Evolutionary conservation across 371 early-diverging fungal species (phyloP), one percentile per base, ranked within the genome.

Genomic region (Rhizopus sp.): DNA sequence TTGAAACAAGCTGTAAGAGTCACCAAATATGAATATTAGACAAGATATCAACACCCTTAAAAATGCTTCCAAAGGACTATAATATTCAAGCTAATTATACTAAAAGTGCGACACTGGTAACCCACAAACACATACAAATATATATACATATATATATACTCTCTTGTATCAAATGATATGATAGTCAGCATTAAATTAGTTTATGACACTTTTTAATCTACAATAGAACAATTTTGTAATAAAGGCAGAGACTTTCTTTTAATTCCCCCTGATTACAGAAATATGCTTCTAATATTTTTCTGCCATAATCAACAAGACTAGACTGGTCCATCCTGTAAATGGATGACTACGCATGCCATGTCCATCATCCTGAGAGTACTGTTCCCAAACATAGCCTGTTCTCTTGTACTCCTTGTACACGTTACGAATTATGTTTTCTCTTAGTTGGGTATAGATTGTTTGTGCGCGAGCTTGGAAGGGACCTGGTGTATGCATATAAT

Each of bases 291-390:
- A 84, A 62, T 79, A 79, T 30, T 74, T 62, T 63, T 79, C 80
- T 7, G 77, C 77, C 88, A 97, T 96, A 50, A 95, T 91, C 38
- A 91, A 73, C 34, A 90, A 69, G 6, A 95, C 79, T 50, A 95
- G 78, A 51, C 94, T 78, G 0, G 93, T 92, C 98, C 98, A 97
- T 8, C 98, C 98, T 7, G 95, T 96, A 60, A 97, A 97, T 35
- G 97, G 98, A 72, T 95, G 95, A 49, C 92, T 89, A 39, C 93
- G 79, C 54, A 84, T 73, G 3, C 96, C 95, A 31, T 80, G 51
- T n/a, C 98, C 98, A 50, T 79, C 83, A 23, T 69, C 63, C 10
- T 85, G 83, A n/a, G 85, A 82, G 72, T 96, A 97, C 68, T 96
- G 95, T 69, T 97, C 96, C 93, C 93, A 96, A 15, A 93, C 84